These are phyloP conservation scores for Galerina sulciceps DNA, from an alignment of 768 basidiomycete species.

Conservation along the genomic window DNA sequence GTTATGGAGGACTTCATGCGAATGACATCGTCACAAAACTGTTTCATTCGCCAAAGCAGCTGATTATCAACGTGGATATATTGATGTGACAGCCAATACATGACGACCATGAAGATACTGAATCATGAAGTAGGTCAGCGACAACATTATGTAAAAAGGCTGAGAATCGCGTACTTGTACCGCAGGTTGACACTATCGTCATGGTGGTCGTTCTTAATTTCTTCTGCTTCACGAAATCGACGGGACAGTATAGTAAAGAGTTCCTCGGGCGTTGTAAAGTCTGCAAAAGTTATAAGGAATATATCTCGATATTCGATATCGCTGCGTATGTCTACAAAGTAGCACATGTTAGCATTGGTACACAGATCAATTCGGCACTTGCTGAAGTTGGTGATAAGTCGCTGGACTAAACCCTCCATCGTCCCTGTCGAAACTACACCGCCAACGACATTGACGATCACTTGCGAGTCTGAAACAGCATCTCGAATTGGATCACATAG, in stretches of 20 bases:
- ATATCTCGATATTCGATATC: constrained; percentile 43
- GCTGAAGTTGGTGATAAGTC: constrained; percentile 40
- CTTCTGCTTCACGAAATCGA: constrained; percentile 41
- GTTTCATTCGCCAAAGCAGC: constrained; percentile 37
- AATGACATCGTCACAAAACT: constrained; percentile 34
- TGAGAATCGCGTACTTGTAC: constrained; percentile 34
- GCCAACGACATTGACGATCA: constrained; percentile 28
- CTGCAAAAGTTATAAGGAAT: constrained; percentile 44
- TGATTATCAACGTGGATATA: constrained; percentile 32
- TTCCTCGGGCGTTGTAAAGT: constrained; percentile 46
- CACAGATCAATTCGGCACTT: constrained; percentile 11
- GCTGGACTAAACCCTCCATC: constrained; percentile 45
- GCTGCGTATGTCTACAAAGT: constrained; percentile 29
- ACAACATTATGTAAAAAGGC: background rate
- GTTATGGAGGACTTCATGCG: constrained; percentile 29
- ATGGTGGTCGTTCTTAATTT: constrained; percentile 18
- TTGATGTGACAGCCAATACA: constrained; percentile 37
- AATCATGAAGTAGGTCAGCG: background rate
- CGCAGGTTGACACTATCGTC: constrained; percentile 35
- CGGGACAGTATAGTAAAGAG: constrained; percentile 41
- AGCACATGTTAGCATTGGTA: background rate
- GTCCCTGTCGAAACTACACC: constrained; percentile 43
- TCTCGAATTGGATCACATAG: constrained; percentile 20
- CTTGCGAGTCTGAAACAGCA: constrained; percentile 26
- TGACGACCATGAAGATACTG: constrained; percentile 41